Evolutionary conservation across 2,329 filamentous ascomycete genomes (phyloP).

Genomic region (Fusarium compactum): DNA sequence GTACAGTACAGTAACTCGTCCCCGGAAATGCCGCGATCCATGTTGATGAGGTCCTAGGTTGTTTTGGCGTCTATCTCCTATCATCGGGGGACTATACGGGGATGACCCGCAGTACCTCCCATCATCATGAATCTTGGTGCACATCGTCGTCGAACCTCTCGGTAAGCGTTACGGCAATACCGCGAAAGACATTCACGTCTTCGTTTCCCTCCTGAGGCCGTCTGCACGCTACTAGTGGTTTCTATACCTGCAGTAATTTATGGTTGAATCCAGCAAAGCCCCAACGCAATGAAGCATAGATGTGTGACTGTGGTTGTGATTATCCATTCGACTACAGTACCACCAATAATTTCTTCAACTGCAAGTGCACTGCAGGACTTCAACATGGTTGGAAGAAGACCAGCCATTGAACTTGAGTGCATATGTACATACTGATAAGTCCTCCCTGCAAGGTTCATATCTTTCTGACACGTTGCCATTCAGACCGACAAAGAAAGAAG

Average conservation of each 20-base stretch:
- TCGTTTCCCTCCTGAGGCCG: conserved; percentile 30
- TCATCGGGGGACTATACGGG: background rate
- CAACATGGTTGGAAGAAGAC: conserved; percentile 26
- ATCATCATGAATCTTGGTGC: conserved; percentile 17
- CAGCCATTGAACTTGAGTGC: conserved; percentile 7
- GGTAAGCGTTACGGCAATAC: conserved; percentile 15
- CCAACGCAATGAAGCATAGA: conserved; percentile 19
- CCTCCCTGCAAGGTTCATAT: conserved; percentile 14
- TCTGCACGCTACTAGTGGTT: background rate
- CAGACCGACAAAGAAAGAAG: conserved; percentile 3
- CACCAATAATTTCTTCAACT: conserved; percentile 32
- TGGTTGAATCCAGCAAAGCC: conserved; percentile 5
- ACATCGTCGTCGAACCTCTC: conserved; percentile 14
- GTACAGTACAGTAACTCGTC: conserved; percentile 9
- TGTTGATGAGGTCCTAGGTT: conserved; percentile 18
- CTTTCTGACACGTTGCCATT: conserved; percentile 38
- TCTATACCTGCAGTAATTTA: background rate
- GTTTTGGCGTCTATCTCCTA: conserved; percentile 7
- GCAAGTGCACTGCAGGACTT: conserved; percentile 17
- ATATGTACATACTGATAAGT: conserved; percentile 16
- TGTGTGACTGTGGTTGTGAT: conserved; percentile 25
- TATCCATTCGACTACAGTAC: background rate
- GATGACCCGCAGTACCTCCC: conserved; percentile 3
- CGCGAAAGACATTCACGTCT: conserved; percentile 24
- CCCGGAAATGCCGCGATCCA: conserved; percentile 22